These are phyloP conservation scores for Aspergillus uvarum DNA, from an alignment of 2,329 filamentous ascomycete species.

Conservation along the genomic window DNA sequence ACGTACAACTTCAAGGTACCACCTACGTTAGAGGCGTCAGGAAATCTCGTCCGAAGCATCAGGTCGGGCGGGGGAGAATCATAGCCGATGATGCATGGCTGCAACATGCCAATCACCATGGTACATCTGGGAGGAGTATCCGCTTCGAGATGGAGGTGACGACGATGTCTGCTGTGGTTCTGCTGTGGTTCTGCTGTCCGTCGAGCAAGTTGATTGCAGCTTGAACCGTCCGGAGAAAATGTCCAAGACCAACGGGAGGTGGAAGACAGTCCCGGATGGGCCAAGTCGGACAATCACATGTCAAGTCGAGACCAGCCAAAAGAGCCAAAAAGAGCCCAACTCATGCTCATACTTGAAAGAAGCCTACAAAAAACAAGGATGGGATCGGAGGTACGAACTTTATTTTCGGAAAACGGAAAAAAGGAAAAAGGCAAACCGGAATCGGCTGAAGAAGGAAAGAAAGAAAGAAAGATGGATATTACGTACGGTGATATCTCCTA, in stretches of 20 bases:
- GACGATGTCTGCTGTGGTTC: background rate
- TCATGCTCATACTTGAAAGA: background rate
- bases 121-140: background rate
- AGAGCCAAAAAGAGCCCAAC: too few species aligned
- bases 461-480: constrained; percentile 1
- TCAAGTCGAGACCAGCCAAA: background rate
- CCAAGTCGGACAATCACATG: background rate
- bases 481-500: constrained; percentile 8
- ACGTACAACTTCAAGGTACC: constrained; percentile 16
- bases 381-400: background rate
- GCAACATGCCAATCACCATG: constrained; percentile 1
- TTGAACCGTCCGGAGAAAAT: background rate
- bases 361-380: background rate
- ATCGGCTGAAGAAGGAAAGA: background rate
- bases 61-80: background rate
- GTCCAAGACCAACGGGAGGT: background rate
- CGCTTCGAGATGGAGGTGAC: background rate
- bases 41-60: constrained; percentile 20
- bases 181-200: too few species aligned
- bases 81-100: background rate
- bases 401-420: background rate
- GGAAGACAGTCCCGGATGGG: constrained; percentile 1
- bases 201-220: background rate
- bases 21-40: constrained; percentile 19
- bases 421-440: background rate